A percentile compares a stretch with the other conserved stretches of the same genome.
These are phyloP conservation scores for Cicer chorassanicum DNA, from an alignment of 306 rosid genomes.

Conservation along the genomic window DNA sequence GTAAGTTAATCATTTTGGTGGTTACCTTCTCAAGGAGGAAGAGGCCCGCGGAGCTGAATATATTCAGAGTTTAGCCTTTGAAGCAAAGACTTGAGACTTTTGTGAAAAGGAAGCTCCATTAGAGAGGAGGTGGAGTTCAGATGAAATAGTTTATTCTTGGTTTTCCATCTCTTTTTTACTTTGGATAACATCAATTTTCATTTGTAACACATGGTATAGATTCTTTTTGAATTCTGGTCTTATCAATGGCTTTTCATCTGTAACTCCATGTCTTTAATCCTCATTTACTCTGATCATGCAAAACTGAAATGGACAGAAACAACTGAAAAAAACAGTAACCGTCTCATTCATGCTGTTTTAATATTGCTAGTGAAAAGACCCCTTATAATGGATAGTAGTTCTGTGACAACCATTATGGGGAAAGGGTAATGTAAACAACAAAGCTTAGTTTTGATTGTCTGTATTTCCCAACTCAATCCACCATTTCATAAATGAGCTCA, in stretches of 20 bases:
- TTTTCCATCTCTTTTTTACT: constrained; percentile 4
- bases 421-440: too few species aligned
- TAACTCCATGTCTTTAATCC: constrained; percentile 5
- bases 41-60: background rate
- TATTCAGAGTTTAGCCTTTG: constrained; percentile 20
- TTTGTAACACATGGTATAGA: background rate
- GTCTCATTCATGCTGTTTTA: background rate
- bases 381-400: background rate
- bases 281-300: background rate
- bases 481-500: too few species aligned
- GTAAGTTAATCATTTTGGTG: constrained; percentile 7
- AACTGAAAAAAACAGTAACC: background rate
- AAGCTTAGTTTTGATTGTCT: too few species aligned
- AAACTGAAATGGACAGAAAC: constrained; percentile 1
- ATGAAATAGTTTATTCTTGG: constrained; percentile 18
- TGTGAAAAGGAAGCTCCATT: constrained; percentile 18
- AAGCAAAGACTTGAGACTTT: constrained; percentile 18
- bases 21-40: constrained; percentile 9
- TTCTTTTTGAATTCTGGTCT: background rate
- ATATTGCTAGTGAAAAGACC: background rate
- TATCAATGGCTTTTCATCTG: too few species aligned
- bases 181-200: background rate
- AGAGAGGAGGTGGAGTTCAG: background rate
- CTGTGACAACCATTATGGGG: too few species aligned
- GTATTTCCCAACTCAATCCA: too few species aligned